A percentile compares a stretch with the other conserved stretches of the same genome.
Conservation (phyloP, 1,284 basidiomycete genomes). For the Athelia sp. region DNA sequence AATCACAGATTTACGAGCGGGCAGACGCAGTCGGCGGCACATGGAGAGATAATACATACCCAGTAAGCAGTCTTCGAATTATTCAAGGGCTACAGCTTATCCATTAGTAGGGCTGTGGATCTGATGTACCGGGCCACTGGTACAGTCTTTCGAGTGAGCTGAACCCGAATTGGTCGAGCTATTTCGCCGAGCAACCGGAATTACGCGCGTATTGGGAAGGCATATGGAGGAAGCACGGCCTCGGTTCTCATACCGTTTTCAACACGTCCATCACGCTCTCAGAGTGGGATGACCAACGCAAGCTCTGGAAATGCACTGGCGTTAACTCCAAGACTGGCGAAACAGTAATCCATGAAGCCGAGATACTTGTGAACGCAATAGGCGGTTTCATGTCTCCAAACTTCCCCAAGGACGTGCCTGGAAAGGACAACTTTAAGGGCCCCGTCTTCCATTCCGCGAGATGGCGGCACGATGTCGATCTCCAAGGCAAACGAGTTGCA, state of each 20-base stretch:
- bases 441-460: conserved; percentile 47
- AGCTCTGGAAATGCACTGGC: conserved; percentile 34
- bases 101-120: conserved; percentile 40
- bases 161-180: conserved; percentile 45
- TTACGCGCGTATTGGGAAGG: conserved; percentile 45
- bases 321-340: conserved; percentile 28
- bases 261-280: conserved; percentile 35
- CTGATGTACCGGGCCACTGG: conserved; percentile 49
- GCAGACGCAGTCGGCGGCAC: conserved; percentile 24
- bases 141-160: conserved; percentile 51
- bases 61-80: conserved; percentile 11
- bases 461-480: conserved; percentile 51
- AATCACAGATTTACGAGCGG: conserved; percentile 29
- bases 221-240: conserved; percentile 37
- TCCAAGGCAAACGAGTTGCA: conserved; percentile 49
- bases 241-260: conserved; percentile 35
- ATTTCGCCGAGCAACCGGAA: conserved; percentile 42
- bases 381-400: conserved; percentile 41
- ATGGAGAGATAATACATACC: conserved; percentile 26
- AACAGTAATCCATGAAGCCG: conserved; percentile 27
- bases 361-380: conserved; percentile 38
- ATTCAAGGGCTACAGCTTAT: conserved; percentile 1
- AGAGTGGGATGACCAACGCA: conserved; percentile 37
- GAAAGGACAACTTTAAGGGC: conserved; percentile 45
- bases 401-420: conserved; percentile 39